phyloP scores from a whole-genome alignment of 2,329 filamentous ascomycete genomes.

The Aspergillus luchuensis region DNA sequence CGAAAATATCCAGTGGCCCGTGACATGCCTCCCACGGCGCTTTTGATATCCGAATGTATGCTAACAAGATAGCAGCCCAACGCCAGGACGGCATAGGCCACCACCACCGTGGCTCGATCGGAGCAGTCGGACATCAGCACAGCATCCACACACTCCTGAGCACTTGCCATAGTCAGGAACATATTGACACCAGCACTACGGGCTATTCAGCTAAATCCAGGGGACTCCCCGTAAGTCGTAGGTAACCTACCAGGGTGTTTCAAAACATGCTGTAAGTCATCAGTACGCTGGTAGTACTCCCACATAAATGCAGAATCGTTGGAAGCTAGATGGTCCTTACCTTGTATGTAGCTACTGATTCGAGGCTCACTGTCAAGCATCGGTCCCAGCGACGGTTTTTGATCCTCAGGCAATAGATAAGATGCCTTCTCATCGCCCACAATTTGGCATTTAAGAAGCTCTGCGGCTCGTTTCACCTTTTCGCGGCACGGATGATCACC shows the following conservation, averaged over 20 bases:
- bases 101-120: not conserved
- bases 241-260: not conserved
- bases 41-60: not conserved
- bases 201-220: not conserved
- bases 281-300: too few relatives aligned
- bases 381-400: not conserved
- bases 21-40: not conserved
- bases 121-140: not conserved
- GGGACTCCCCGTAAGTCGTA: not conserved
- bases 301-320: too few relatives aligned
- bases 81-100: not conserved
- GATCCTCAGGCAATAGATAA: not conserved
- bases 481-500: too few relatives aligned
- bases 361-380: not conserved
- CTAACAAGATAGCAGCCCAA: not conserved
- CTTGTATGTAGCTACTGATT: not conserved
- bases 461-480: too few relatives aligned
- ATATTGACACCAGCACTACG: not conserved
- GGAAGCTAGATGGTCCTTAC: not conserved
- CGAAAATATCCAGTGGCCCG: not conserved
- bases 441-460: too few relatives aligned
- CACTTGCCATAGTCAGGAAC: not conserved
- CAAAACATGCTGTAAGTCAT: not conserved
- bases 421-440: not conserved
- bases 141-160: not conserved